Evolutionary conservation across 1,284 basidiomycete species (phyloP).

Genomic region (Termitomyces sp.): DNA sequence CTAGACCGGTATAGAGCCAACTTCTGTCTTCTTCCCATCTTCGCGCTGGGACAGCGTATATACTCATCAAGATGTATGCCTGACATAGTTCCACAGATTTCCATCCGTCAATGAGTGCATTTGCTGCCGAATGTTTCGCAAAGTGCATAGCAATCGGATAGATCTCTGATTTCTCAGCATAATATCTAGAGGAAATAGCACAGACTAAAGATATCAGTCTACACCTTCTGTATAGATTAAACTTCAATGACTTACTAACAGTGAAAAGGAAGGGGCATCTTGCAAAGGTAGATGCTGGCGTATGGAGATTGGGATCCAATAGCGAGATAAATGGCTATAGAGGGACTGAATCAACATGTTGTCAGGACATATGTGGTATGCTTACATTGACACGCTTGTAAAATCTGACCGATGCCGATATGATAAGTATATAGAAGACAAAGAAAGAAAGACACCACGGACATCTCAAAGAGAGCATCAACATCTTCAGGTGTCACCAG

Average conservation of each 20-base stretch:
- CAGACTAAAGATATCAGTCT: slow-evolving; percentile 47
- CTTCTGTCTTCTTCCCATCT: slow-evolving; percentile 81
- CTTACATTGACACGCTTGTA: slow-evolving; percentile 65
- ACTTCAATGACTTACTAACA: slow-evolving; percentile 51
- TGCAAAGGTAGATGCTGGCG: slow-evolving; percentile 65
- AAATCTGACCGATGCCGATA: slow-evolving; percentile 45
- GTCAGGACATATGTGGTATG: slow-evolving; percentile 18
- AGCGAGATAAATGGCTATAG: slow-evolving; percentile 66
- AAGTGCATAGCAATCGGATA: slow-evolving; percentile 86
- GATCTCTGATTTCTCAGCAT: slow-evolving; percentile 69
- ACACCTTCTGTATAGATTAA: neutral
- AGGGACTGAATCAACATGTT: slow-evolving; percentile 5
- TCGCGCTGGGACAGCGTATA: slow-evolving; percentile 72
- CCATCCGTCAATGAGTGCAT: slow-evolving; percentile 75
- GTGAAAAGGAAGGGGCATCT: slow-evolving; percentile 81
- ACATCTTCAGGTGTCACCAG: slow-evolving; percentile 78
- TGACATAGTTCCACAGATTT: slow-evolving; percentile 77
- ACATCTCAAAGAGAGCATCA: slow-evolving; percentile 81
- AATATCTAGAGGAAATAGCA: slow-evolving; percentile 73
- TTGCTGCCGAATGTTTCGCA: slow-evolving; percentile 75
- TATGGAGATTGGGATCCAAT: slow-evolving; percentile 70
- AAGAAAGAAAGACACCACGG: slow-evolving; percentile 26
- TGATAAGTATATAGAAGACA: slow-evolving; percentile 11
- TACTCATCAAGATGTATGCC: slow-evolving; percentile 75
- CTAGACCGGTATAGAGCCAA: slow-evolving; percentile 78